Evolutionary conservation across 352 stramenopile species (phyloP).

Genomic region (Pythium guiyangense): DNA sequence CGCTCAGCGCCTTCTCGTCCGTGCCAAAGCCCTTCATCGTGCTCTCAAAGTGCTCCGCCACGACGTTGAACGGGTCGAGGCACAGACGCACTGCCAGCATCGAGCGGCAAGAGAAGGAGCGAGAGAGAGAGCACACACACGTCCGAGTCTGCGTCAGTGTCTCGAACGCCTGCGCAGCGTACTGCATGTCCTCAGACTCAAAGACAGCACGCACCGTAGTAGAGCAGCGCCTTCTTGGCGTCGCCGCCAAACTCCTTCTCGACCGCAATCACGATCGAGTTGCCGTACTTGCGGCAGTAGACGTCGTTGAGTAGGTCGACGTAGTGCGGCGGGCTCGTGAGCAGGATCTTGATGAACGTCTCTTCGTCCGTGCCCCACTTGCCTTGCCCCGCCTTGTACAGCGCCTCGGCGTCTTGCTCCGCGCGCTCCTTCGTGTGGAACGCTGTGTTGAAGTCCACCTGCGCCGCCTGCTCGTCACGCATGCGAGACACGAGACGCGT

Average conservation of each 20-base stretch:
- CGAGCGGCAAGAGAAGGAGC: not conserved
- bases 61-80: constrained; percentile 41
- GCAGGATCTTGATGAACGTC: no score
- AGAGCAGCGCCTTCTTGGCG: constrained; percentile 51
- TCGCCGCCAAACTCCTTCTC: no score
- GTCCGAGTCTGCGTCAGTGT: not conserved
- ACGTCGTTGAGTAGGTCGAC: no score
- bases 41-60: constrained; percentile 50
- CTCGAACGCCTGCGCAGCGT: not conserved
- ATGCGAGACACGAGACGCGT: not conserved
- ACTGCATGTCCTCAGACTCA: not conserved
- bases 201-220: constrained; percentile 35
- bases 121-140: not conserved
- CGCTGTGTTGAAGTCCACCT: no score
- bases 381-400: no score
- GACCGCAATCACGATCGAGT: no score
- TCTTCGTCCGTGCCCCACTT: no score
- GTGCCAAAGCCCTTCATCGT: constrained; percentile 56
- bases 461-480: constrained; percentile 9
- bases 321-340: no score
- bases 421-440: no score
- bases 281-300: no score
- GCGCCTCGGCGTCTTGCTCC: no score
- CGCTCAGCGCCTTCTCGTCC: constrained; percentile 53
- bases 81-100: constrained; percentile 32